Percentiles rank a stretch among this genome's conserved stretches.
Conservation (phyloP, 768 basidiomycete species). For the Boletus pseudopeckii region DNA sequence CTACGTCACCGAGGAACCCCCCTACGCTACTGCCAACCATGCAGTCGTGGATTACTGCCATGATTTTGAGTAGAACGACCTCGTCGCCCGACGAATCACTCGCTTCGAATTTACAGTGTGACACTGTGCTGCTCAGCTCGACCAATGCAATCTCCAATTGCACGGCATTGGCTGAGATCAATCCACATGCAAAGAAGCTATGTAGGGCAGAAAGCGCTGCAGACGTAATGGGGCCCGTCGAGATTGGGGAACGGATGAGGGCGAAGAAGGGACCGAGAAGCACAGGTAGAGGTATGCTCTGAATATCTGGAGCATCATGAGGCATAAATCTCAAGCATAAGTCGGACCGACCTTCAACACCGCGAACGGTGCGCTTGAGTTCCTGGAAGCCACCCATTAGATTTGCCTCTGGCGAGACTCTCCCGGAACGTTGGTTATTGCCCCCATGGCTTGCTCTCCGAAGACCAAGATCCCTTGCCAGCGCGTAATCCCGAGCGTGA, state of each 20-base stretch:
- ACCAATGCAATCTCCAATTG: slow-evolving; percentile 65
- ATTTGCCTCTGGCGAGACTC: slow-evolving; percentile 69
- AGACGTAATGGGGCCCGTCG: slow-evolving; percentile 97
- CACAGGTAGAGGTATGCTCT: slow-evolving; percentile 51
- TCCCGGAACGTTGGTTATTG: slow-evolving; percentile 41
- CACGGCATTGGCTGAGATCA: slow-evolving; percentile 58
- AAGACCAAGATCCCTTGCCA: slow-evolving; percentile 74
- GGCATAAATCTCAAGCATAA: slow-evolving; percentile 7
- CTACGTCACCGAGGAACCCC: slow-evolving; percentile 78
- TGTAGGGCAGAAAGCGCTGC: slow-evolving; percentile 85
- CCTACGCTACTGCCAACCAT: slow-evolving; percentile 66
- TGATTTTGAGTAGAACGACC: slow-evolving; percentile 87
- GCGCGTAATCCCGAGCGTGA: slow-evolving; percentile 57
- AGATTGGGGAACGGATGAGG: slow-evolving; percentile 88
- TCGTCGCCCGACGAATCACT: slow-evolving; percentile 98
- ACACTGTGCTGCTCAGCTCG: slow-evolving; percentile 84
- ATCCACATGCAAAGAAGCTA: slow-evolving; percentile 76
- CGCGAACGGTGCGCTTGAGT: slow-evolving; percentile 70
- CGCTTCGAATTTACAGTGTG: slow-evolving; percentile 97
- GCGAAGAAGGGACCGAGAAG: slow-evolving; percentile 88
- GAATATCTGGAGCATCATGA: slow-evolving; percentile 51
- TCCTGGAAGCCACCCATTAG: slow-evolving; percentile 89
- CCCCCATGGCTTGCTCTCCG: slow-evolving; percentile 54
- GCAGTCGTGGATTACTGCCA: slow-evolving; percentile 84
- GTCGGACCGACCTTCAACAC: slow-evolving; percentile 53